Evolutionary conservation across 2,329 filamentous ascomycete species (phyloP).

Genomic region (Aureobasidium pullulans): DNA sequence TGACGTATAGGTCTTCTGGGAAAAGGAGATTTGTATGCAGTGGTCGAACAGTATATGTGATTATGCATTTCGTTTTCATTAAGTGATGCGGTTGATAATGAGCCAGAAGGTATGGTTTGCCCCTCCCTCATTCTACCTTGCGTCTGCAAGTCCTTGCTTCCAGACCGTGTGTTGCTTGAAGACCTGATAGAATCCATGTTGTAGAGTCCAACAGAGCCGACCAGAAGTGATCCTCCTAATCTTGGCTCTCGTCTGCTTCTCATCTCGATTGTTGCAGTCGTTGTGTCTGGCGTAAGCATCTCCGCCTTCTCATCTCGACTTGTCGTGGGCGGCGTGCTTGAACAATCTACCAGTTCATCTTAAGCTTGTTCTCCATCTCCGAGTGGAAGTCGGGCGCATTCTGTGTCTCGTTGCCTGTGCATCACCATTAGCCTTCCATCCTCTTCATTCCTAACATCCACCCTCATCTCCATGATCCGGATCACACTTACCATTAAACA

Average conservation of each 20-base stretch:
- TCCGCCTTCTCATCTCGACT: background rate
- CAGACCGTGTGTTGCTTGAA: background rate
- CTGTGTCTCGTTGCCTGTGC: slow-evolving; percentile 58
- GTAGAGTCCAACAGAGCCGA: too few relatives aligned
- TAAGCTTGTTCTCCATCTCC: slow-evolving; percentile 89
- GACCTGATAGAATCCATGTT: too few relatives aligned
- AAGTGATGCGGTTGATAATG: background rate
- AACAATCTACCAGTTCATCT: slow-evolving; percentile 54
- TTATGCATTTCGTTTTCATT: background rate
- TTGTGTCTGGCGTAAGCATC: too few relatives aligned
- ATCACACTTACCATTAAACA: slow-evolving; percentile 59
- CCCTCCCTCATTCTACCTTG: background rate
- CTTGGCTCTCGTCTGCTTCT: too few relatives aligned
- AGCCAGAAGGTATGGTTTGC: background rate
- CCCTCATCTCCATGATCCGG: slow-evolving; percentile 15
- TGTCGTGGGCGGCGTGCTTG: background rate
- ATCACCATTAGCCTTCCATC: background rate
- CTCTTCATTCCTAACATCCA: too few relatives aligned
- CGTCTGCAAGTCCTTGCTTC: background rate
- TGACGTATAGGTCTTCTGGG: too few relatives aligned
- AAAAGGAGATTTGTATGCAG: too few relatives aligned
- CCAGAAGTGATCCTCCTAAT: too few relatives aligned
- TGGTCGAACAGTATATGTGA: too few relatives aligned
- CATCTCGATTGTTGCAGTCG: too few relatives aligned
- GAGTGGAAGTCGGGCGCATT: slow-evolving; percentile 69